A percentile compares a stretch with the other conserved stretches of the same genome.
phyloP scores from a whole-genome alignment of 2,329 filamentous ascomycete species.

The Colletotrichum sp. region DNA sequence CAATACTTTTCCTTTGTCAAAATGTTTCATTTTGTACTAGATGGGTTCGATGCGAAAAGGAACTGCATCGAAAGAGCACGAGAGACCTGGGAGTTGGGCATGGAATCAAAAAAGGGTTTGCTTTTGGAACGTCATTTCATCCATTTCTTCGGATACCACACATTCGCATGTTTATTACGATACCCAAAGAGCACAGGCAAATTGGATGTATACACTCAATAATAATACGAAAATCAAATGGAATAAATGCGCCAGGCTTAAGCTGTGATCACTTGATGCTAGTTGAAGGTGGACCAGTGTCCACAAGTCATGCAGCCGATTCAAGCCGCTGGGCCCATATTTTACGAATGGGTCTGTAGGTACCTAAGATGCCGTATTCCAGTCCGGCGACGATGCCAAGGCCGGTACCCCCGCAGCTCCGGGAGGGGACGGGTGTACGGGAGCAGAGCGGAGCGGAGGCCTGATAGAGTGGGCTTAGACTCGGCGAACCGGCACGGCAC shows the following conservation, averaged over 20 bases:
- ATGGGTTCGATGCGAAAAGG: background rate
- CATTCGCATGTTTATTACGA: background rate
- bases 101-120: background rate
- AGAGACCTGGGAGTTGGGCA: background rate
- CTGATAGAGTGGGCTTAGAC: background rate
- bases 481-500: background rate
- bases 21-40: background rate
- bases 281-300: background rate
- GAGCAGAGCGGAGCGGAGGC: background rate
- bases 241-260: background rate
- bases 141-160: background rate
- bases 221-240: background rate
- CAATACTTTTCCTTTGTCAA: background rate
- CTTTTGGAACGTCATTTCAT: background rate
- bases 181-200: constrained; percentile 12
- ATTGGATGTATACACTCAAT: background rate
- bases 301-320: background rate
- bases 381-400: background rate
- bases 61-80: background rate
- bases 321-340: background rate
- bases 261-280: background rate
- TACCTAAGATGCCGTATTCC: background rate
- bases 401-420: background rate
- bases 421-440: background rate
- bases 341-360: no score